Base-by-base conservation (phyloP, 768 basidiomycete genomes). In the Tulasnella sp. region DNA sequence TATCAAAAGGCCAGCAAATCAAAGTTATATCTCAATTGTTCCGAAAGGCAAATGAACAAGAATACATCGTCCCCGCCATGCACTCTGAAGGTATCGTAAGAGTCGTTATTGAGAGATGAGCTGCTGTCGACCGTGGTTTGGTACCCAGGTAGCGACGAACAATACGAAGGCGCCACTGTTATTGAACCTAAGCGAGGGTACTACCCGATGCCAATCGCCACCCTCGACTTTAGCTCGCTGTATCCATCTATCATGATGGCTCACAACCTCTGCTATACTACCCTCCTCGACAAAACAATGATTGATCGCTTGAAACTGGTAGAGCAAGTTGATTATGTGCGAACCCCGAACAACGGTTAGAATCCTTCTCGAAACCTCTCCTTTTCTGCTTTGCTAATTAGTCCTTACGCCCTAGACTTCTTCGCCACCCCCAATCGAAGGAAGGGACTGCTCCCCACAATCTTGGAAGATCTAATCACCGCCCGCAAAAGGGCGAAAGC, bases 171-270 rank as follows among this genome's bases (percentile, higher is more conserved):
- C 80, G 98, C 98, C 5, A 99, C 96, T 15, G 98, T 99, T 82
- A 99, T 99, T 81, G 98, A 99, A 82, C 98, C 98, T 4, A 91
- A 89, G 83, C 95, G 92, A 82, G 98, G 97, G 0, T 99, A 95
- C 84, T 99, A 99, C 83, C 95, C 98, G 82, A 89, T 91, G 0
- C 98, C 98, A 1, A 98, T 99, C 82, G 96, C 98, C 16, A 99
- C 98, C 0, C 89, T 99, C 70, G 98, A 99, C 88, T 99, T 99
- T 86, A 96, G 95, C 78, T 98, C 96, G 1, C 88, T 99, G 79
- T 99, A 99, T 84, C 98, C 98, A 4, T 99, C 98, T 0, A 99
- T 99, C 85, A 99, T 99, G 98, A 98, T 98, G 96, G 98, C 97
- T 2, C 98, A 99, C 84, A 99, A 99, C 83, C 86, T 99, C 0